Conservation (phyloP, 2,329 filamentous ascomycete genomes). For the Colletotrichum australisinense region DNA sequence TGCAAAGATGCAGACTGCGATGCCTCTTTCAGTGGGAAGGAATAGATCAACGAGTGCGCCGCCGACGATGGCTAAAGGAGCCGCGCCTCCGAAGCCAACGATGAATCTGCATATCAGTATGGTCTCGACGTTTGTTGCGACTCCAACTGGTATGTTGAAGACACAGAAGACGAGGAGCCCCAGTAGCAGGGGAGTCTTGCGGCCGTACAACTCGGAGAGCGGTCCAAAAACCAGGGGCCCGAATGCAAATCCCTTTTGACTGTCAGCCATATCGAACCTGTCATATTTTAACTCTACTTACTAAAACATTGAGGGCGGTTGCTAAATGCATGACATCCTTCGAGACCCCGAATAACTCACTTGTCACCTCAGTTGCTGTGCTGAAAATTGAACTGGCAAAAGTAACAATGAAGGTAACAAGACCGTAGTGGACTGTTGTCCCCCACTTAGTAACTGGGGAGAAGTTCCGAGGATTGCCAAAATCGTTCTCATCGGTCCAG, state of each 20-base stretch:
- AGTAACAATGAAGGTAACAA: neutral
- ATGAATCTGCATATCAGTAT: neutral
- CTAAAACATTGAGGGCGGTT: neutral
- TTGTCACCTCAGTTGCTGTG: neutral
- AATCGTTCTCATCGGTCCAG: neutral
- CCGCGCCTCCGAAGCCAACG: neutral
- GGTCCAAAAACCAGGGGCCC: neutral
- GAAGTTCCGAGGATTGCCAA: neutral
- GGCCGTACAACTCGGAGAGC: neutral
- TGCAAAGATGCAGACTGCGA: no score
- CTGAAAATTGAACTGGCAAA: neutral
- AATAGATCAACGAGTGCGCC: no score
- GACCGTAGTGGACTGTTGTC: neutral
- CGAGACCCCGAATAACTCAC: neutral
- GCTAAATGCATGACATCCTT: neutral
- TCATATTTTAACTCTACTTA: neutral
- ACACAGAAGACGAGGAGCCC: neutral
- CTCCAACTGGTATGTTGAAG: neutral
- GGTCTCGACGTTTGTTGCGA: neutral
- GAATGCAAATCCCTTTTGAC: neutral
- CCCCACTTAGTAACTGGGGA: neutral
- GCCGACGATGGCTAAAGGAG: no score
- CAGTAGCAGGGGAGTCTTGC: neutral
- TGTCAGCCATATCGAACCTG: neutral
- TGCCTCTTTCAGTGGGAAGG: no score